Evolutionary conservation across 2,329 filamentous ascomycete species (phyloP).

Genomic region (Ceratocystis destructans): DNA sequence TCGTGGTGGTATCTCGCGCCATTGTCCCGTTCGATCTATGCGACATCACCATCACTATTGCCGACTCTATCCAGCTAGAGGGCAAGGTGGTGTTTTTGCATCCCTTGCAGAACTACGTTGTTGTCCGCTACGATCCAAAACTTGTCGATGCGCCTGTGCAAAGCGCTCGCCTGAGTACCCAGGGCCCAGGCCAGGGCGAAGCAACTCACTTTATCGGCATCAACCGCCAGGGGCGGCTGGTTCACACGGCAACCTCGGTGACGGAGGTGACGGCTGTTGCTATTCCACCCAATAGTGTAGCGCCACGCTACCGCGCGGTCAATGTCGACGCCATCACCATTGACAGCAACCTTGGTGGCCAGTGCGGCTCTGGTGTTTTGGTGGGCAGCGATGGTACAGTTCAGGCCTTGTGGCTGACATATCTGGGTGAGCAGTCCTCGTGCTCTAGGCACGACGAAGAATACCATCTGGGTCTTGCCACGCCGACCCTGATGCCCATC

Average conservation of each 20-base stretch:
- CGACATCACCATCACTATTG: constrained; percentile 90
- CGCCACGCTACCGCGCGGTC: constrained; percentile 83
- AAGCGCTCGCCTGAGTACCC: constrained; percentile 68
- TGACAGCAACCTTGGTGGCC: constrained; percentile 77
- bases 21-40: constrained; percentile 94
- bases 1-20: constrained; percentile 86
- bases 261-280: constrained; percentile 96
- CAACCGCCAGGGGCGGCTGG: constrained; percentile 86
- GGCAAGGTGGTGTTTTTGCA: constrained; percentile 94
- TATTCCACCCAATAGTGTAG: constrained; percentile 83
- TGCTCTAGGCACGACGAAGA: constrained; percentile 80
- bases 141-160: constrained; percentile 90
- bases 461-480: constrained; percentile 86
- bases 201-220: constrained; percentile 97
- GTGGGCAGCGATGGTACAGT: constrained; percentile 82
- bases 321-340: constrained; percentile 96
- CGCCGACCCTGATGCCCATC: constrained; percentile 79
- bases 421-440: constrained; percentile 75
- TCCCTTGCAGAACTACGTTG: constrained; percentile 89
- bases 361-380: constrained; percentile 88
- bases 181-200: constrained; percentile 80
- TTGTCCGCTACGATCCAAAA: constrained; percentile 85
- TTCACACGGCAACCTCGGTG: constrained; percentile 84
- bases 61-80: constrained; percentile 87
- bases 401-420: constrained; percentile 91